These are phyloP conservation scores for Leccinum variicolor DNA, from an alignment of 768 basidiomycete genomes.

Conservation along the genomic window DNA sequence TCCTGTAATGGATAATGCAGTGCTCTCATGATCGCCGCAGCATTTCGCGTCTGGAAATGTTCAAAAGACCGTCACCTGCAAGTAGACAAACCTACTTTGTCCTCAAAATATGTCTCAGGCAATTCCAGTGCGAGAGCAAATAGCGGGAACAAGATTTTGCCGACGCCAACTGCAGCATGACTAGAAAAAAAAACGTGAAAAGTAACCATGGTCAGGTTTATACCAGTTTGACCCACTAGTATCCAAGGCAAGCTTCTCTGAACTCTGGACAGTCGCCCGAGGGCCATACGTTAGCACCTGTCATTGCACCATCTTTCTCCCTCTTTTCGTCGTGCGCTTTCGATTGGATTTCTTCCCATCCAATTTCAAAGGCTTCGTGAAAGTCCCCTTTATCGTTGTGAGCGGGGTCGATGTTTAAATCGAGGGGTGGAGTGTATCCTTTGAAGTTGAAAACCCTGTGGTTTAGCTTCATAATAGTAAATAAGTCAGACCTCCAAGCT, in stretches of 20 bases:
- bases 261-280: conserved; percentile 55
- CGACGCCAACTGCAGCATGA: too few species aligned
- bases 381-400: conserved; percentile 74
- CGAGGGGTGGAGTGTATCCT: conserved; percentile 69
- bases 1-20: conserved; percentile 42
- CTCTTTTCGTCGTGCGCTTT: conserved; percentile 25
- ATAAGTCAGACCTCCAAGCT: not conserved
- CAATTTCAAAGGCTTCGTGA: conserved; percentile 89
- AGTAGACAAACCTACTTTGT: too few species aligned
- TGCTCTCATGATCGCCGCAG: too few species aligned
- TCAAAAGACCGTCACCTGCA: too few species aligned
- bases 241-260: conserved; percentile 52
- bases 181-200: too few species aligned
- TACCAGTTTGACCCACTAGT: conserved; percentile 51
- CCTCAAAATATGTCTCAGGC: too few species aligned
- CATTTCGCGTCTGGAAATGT: too few species aligned
- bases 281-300: conserved; percentile 81
- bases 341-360: conserved; percentile 54
- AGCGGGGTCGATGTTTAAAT: conserved; percentile 66
- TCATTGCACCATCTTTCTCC: conserved; percentile 52
- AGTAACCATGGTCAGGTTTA: too few species aligned
- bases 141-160: too few species aligned
- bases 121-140: too few species aligned
- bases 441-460: conserved; percentile 72
- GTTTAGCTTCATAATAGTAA: conserved; percentile 48